These are phyloP conservation scores for Emergomyces orientalis DNA, from an alignment of 2,329 filamentous ascomycete genomes.

Conservation along the genomic window DNA sequence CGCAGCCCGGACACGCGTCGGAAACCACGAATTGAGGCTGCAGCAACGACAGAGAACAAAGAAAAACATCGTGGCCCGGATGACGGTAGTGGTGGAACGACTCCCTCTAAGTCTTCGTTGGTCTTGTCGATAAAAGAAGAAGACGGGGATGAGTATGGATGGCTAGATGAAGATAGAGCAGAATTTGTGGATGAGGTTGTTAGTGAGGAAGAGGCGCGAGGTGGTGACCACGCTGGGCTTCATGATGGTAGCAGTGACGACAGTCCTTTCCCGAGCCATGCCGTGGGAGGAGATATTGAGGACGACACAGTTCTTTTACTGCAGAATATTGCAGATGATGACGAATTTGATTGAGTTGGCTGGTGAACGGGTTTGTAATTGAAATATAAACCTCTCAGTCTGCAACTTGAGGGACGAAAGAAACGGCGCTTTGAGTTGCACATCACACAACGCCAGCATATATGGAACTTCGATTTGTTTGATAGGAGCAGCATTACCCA, in stretches of 20 bases:
- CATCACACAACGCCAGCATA: too few relatives aligned
- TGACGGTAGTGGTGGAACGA: too few relatives aligned
- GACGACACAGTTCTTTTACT: conserved; percentile 6
- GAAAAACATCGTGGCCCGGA: not conserved
- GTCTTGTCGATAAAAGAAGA: conserved; percentile 5
- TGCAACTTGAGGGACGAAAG: not conserved
- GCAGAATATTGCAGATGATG: conserved; percentile 4
- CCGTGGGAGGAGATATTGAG: not conserved
- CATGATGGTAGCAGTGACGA: conserved; percentile 17
- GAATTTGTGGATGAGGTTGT: not conserved
- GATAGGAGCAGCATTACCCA: too few relatives aligned
- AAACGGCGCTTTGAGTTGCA: too few relatives aligned
- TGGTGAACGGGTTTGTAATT: not conserved
- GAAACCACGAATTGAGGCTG: not conserved
- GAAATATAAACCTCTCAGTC: too few relatives aligned
- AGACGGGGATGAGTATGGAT: conserved; percentile 3
- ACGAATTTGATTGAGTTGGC: conserved; percentile 5
- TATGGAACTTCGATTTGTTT: too few relatives aligned
- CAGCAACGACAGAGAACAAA: not conserved
- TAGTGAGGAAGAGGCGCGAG: conserved; percentile 14
- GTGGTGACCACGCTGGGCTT: conserved; percentile 24
- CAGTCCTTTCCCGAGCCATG: not conserved
- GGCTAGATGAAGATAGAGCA: not conserved
- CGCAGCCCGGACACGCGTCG: conserved; percentile 32
- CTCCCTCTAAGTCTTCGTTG: not conserved